Conservation (phyloP, 371 early-diverging fungal species). For the Coemansia sp. region DNA sequence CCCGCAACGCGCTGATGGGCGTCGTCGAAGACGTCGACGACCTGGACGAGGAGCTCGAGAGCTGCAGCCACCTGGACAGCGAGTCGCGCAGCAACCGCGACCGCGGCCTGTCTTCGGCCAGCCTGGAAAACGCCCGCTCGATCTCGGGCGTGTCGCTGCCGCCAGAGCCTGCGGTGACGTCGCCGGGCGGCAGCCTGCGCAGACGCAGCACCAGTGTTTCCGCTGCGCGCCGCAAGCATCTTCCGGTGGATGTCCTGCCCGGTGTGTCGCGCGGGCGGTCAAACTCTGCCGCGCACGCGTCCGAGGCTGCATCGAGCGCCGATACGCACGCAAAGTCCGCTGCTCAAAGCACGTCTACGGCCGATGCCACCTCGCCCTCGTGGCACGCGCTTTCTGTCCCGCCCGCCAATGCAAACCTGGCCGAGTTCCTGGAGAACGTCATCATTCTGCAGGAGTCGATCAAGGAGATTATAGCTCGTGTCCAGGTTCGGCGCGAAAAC, state of each 20-base stretch:
- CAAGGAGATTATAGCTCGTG: constrained; percentile 84
- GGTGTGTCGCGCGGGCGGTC: constrained; percentile 18
- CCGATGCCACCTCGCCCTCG: constrained; percentile 15
- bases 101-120: constrained; percentile 47
- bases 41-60: constrained; percentile 47
- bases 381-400: constrained; percentile 42
- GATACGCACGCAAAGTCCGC: constrained; percentile 12
- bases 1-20: constrained; percentile 52
- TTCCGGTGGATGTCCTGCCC: not conserved
- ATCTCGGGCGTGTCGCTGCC: constrained; percentile 1
- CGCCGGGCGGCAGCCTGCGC: constrained; percentile 8
- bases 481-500: constrained; percentile 75
- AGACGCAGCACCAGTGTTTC: constrained; percentile 41
- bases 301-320: constrained; percentile 31
- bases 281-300: constrained; percentile 26
- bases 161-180: not conserved
- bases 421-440: constrained; percentile 79
- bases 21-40: constrained; percentile 50
- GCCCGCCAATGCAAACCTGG: constrained; percentile 54
- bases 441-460: constrained; percentile 88
- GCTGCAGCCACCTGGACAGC: not conserved
- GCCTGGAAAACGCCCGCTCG: constrained; percentile 34
- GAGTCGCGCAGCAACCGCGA: constrained; percentile 24
- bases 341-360: constrained; percentile 3
- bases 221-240: constrained; percentile 4